phyloP scores from a whole-genome alignment of 2,329 filamentous ascomycete species.

The Talaromyces sp. region DNA sequence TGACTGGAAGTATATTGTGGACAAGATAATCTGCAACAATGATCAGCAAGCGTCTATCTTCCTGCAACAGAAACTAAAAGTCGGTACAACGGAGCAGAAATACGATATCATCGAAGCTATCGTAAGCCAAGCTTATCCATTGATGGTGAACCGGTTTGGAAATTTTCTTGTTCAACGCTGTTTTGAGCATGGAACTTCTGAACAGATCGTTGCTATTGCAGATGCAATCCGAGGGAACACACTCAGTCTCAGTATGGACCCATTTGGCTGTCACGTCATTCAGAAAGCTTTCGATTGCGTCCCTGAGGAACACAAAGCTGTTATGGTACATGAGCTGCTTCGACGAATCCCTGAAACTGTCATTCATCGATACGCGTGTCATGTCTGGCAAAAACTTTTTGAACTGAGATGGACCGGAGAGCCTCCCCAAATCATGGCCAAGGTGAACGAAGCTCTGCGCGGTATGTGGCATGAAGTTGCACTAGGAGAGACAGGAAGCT shows the following conservation, averaged over 20 bases:
- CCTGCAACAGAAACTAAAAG: constrained; percentile 97
- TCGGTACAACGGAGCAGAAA: constrained; percentile 92
- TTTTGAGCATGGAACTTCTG: constrained; percentile 95
- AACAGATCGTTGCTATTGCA: constrained; percentile 93
- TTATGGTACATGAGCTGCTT: constrained; percentile 98
- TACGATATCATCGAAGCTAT: constrained; percentile 97
- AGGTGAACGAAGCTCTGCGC: constrained; percentile 89
- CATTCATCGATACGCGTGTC: constrained; percentile 96
- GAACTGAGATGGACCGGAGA: constrained; percentile 94
- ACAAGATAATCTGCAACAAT: constrained; percentile 99
- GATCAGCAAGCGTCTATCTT: constrained; percentile 99
- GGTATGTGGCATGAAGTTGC: constrained; percentile 99
- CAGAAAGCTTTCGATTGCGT: constrained; percentile 99
- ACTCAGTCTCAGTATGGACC: constrained; percentile 93
- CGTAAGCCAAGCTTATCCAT: constrained; percentile 86
- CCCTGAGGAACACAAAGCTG: constrained; percentile 94
- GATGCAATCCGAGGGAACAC: constrained; percentile 93
- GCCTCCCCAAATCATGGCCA: constrained; percentile 97
- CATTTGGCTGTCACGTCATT: constrained; percentile 96
- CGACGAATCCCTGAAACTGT: constrained; percentile 96
- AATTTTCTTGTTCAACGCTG: constrained; percentile 98
- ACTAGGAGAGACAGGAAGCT: constrained; percentile 91
- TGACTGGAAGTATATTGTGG: constrained; percentile 99
- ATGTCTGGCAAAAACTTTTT: constrained; percentile 99
- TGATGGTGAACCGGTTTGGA: constrained; percentile 98